These are phyloP conservation scores for Penicillium diatomitis DNA, from an alignment of 495 filamentous ascomycete genomes.

Conservation along the genomic window DNA sequence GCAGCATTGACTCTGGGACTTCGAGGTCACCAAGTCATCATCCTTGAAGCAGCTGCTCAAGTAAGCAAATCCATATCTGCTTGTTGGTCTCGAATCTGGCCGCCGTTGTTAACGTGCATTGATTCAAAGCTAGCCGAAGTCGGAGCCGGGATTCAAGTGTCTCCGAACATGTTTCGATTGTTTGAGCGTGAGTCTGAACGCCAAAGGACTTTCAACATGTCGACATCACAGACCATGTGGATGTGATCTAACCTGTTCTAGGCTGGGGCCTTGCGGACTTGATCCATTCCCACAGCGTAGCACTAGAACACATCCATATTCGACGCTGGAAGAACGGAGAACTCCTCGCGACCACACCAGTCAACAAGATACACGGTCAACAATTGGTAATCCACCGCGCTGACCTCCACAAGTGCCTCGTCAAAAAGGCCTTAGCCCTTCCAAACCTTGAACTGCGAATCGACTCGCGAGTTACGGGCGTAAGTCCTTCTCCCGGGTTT, in stretches of 20 bases:
- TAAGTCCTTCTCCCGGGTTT: constrained; percentile 20
- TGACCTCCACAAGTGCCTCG: constrained; percentile 35
- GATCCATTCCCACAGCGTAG: constrained; percentile 31
- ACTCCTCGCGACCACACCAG: constrained; percentile 28
- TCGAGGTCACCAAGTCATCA: constrained; percentile 33
- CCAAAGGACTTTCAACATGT: too few relatives aligned
- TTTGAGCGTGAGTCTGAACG: constrained; percentile 41
- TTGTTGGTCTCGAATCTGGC: neutral
- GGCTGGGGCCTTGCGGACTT: constrained; percentile 36
- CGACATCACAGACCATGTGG: neutral
- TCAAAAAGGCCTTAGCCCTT: constrained; percentile 26
- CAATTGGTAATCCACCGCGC: constrained; percentile 37
- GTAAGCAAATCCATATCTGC: constrained; percentile 10
- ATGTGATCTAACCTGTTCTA: constrained; percentile 6
- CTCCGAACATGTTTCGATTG: constrained; percentile 66
- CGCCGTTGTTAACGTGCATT: neutral
- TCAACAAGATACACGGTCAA: constrained; percentile 35
- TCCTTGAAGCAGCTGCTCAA: constrained; percentile 32
- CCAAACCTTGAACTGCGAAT: constrained; percentile 28
- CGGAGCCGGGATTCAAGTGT: constrained; percentile 72
- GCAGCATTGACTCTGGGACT: constrained; percentile 54
- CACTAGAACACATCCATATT: constrained; percentile 33
- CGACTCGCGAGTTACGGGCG: constrained; percentile 25
- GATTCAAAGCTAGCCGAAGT: constrained; percentile 43
- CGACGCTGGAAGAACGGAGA: constrained; percentile 34